A percentile compares a stretch with the other conserved stretches of the same genome.
These are phyloP conservation scores for Ascocoryne sarcoides DNA, from an alignment of 2,329 filamentous ascomycete species.

Conservation along the genomic window DNA sequence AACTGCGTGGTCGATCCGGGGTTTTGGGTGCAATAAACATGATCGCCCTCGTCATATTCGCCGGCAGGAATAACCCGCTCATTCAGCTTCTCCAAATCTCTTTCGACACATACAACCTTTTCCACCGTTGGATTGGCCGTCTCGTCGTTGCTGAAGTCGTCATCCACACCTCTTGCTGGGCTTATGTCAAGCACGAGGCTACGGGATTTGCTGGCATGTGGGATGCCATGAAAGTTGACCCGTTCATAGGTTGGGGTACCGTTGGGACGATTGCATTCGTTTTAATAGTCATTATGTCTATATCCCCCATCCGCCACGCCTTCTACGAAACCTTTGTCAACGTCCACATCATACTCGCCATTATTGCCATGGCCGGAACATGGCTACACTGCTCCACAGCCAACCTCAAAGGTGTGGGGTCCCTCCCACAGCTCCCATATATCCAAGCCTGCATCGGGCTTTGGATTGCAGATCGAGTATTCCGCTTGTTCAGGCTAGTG, in stretches of 20 bases:
- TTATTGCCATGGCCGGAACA: conserved; percentile 59
- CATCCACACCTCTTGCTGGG: conserved; percentile 65
- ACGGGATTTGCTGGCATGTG: conserved; percentile 52
- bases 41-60: conserved; percentile 63
- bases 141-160: conserved; percentile 63
- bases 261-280: conserved; percentile 53
- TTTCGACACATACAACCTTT: conserved; percentile 72
- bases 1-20: conserved; percentile 53
- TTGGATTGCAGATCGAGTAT: conserved; percentile 65
- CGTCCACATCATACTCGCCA: conserved; percentile 68
- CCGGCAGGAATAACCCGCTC: conserved; percentile 68
- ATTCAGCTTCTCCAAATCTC: conserved; percentile 61
- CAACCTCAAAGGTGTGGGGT: conserved; percentile 46
- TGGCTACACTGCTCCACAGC: conserved; percentile 59
- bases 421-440: conserved; percentile 60
- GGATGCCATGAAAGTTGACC: conserved; percentile 44
- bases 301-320: conserved; percentile 78
- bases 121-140: conserved; percentile 71
- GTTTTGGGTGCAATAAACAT: conserved; percentile 64
- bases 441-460: conserved; percentile 65
- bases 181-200: conserved; percentile 59
- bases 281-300: conserved; percentile 58
- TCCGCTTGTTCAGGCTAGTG: conserved; percentile 52
- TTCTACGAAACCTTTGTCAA: conserved; percentile 97
- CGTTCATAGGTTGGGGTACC: conserved; percentile 58